A percentile compares a stretch with the other conserved stretches of the same genome.
Conservation (phyloP, 1,284 basidiomycete species). For the Heterobasidion annosum region DNA sequence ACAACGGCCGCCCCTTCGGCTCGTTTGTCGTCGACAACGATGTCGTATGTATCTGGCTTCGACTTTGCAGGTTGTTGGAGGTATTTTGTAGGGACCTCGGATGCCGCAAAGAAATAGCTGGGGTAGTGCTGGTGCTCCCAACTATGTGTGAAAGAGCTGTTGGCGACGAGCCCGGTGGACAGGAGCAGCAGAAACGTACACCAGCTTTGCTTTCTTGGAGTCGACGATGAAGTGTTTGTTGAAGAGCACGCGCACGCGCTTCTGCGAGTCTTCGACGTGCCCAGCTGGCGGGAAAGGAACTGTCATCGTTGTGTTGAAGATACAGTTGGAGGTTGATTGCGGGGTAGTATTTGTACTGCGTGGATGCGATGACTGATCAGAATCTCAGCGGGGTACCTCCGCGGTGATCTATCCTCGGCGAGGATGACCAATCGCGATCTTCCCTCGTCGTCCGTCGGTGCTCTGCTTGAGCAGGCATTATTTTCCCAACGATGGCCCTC, state of each 20-base stretch:
- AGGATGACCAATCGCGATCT: too few species aligned
- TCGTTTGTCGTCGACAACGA: slow-evolving; percentile 31
- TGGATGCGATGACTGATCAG: too few species aligned
- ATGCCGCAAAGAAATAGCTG: slow-evolving; percentile 39
- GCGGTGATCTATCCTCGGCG: too few species aligned
- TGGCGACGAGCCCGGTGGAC: neutral
- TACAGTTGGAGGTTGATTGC: too few species aligned
- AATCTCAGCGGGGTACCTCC: too few species aligned
- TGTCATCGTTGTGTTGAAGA: slow-evolving; percentile 9
- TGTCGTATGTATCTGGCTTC: slow-evolving; percentile 28
- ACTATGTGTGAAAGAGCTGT: slow-evolving; percentile 20
- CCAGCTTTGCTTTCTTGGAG: slow-evolving; percentile 42
- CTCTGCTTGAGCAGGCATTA: too few species aligned
- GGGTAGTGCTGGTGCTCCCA: slow-evolving; percentile 51
- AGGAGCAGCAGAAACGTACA: slow-evolving; percentile 30
- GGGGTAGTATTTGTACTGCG: too few species aligned
- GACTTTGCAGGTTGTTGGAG: slow-evolving; percentile 23
- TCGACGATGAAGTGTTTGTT: slow-evolving; percentile 44
- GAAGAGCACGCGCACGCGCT: slow-evolving; percentile 46
- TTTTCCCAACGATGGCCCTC: neutral
- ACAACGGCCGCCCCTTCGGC: slow-evolving; percentile 32
- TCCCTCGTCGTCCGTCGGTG: too few species aligned
- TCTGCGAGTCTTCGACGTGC: slow-evolving; percentile 33
- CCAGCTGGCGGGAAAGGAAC: slow-evolving; percentile 23
- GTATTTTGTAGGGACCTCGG: slow-evolving; percentile 32